These are phyloP conservation scores for Plectosphaerella sp. DNA, from an alignment of 2,329 filamentous ascomycete species.

Conservation along the genomic window DNA sequence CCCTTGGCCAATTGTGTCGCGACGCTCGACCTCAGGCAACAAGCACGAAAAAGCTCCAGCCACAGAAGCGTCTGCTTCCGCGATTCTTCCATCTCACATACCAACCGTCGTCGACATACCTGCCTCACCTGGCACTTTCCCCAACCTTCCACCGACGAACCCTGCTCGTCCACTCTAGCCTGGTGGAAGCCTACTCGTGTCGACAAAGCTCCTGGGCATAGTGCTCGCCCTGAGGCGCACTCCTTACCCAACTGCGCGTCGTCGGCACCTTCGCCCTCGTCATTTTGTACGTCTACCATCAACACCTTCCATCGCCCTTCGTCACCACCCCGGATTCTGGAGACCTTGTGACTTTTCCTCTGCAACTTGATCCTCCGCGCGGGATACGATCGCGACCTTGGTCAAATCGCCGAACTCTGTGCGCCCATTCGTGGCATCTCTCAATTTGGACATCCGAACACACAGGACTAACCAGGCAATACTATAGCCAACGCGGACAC, in stretches of 20 bases:
- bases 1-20: background rate
- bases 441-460: too few species aligned
- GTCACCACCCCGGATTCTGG: background rate
- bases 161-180: too few species aligned
- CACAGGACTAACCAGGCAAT: too few species aligned
- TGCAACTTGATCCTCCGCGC: slow-evolving; percentile 12
- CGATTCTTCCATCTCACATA: background rate
- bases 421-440: too few species aligned
- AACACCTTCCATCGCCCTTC: too few species aligned
- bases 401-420: too few species aligned
- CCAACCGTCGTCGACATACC: background rate
- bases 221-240: background rate
- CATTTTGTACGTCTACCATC: background rate
- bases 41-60: background rate
- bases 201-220: too few species aligned
- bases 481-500: too few species aligned
- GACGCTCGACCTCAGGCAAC: slow-evolving; percentile 1
- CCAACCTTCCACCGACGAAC: background rate
- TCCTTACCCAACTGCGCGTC: background rate
- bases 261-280: background rate
- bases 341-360: background rate
- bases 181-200: too few species aligned
- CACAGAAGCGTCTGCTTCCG: background rate
- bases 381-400: too few species aligned
- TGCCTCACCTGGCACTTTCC: background rate